Base-by-base conservation (phyloP, 257 asterid species). In the Ajuga chamaepitys region DNA sequence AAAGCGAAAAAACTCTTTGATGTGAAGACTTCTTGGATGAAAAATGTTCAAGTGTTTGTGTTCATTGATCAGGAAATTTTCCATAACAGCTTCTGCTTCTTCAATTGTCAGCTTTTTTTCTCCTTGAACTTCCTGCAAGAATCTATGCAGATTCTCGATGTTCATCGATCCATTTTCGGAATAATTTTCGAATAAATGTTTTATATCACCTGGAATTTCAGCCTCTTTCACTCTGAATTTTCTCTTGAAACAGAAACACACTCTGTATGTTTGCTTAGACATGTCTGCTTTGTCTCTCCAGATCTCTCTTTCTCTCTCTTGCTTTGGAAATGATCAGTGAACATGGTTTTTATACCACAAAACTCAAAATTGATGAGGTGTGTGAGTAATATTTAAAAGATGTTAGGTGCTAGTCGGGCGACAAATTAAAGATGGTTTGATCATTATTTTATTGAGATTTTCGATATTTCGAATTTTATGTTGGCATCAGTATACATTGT, bases 201-300 rank as follows among this genome's bases (percentile, higher is more conserved):
- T 83, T 73, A 89, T 75, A 21, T 85, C 97, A 0, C 58, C 38
- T 1, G 95, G 95, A 32, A 77, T 69, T 60, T 85, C 95, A 4
- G 86, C 81, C 70, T 80, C 97, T 59, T 60, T 82, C 17, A 74
- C 30, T 74, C 78, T 78, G 87, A 87, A 89, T 68, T 54, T 75
- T 76, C 97, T 80, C 9, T 56, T 72, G 68, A 89, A 77, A 70
- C 87, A 85, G 37, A 70, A 85, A 20, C 92, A 89, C 2, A 87
- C 74, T 7, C 75, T 87, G 89, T 83, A 89, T 53, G 89, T 85
- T 75, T 79, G 88, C 72, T 85, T 86, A 1, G 97, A 81, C 95
- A 86, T 88, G 12, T 52, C 14, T 66, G 21, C n/a, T 64, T 11
- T 48, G n/a, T 64, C 8, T 32, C 64, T 28, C 16, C 18, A 7